These are phyloP conservation scores for Lotmaria passim DNA, from an alignment of 208 protist species.

Conservation along the genomic window DNA sequence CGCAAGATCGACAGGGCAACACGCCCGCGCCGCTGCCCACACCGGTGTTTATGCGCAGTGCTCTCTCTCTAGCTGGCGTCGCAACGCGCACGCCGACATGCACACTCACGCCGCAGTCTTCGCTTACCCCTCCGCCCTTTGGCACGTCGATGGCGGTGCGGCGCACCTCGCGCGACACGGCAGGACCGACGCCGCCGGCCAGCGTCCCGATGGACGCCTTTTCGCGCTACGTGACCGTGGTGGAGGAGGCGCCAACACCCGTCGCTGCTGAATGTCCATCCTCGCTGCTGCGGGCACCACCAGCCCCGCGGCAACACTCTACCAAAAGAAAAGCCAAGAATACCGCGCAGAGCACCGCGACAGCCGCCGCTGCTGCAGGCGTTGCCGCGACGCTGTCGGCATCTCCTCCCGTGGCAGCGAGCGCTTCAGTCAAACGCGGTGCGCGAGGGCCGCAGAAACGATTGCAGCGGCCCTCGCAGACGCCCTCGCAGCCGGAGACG, in stretches of 20 bases:
- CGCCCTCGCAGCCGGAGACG: neutral
- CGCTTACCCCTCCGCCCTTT: slow-evolving; percentile 15
- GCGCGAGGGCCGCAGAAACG: slow-evolving; percentile 1
- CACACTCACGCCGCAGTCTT: slow-evolving; percentile 33
- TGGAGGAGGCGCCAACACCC: slow-evolving; percentile 27
- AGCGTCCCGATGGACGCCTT: slow-evolving; percentile 63
- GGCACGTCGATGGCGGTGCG: slow-evolving; percentile 6
- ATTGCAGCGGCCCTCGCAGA: slow-evolving; percentile 7
- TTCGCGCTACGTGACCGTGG: slow-evolving; percentile 58
- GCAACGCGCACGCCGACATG: slow-evolving; percentile 18
- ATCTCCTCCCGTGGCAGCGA: neutral
- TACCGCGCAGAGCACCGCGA: neutral
- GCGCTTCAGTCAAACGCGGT: slow-evolving; percentile 1
- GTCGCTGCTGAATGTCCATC: neutral
- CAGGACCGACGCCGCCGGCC: slow-evolving; percentile 27
- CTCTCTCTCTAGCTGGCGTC: slow-evolving; percentile 31
- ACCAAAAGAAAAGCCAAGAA: neutral
- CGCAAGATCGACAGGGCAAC: neutral
- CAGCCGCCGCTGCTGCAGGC: neutral
- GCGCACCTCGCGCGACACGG: neutral
- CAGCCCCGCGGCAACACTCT: neutral
- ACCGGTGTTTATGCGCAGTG: slow-evolving; percentile 32
- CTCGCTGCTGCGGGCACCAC: neutral
- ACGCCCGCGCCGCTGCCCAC: neutral
- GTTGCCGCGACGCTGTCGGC: neutral